Percentiles rank a stretch among this genome's conserved stretches.
Evolutionary conservation across 331 rosid genomes (phyloP).

Genomic region (Stylosanthes scabra): DNA sequence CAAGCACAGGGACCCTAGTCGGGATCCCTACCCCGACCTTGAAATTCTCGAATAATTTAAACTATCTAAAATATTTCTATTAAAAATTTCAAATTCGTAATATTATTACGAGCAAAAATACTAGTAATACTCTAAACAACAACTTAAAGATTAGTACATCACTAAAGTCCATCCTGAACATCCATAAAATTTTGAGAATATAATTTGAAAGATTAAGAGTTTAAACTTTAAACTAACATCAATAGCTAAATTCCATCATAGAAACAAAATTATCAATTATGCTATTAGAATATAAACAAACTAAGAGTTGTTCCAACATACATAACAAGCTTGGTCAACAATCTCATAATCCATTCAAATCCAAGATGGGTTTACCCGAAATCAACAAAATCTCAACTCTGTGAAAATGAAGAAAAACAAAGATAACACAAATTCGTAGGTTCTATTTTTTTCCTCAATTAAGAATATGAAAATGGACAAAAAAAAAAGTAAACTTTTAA

Average conservation of each 20-base stretch:
- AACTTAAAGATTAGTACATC: too few species aligned
- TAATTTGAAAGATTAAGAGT: neutral
- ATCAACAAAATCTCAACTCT: conserved; percentile 28
- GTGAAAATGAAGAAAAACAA: conserved; percentile 11
- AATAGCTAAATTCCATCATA: neutral
- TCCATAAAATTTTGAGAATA: neutral
- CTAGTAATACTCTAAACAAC: too few species aligned
- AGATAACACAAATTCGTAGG: too few species aligned
- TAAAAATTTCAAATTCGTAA: too few species aligned
- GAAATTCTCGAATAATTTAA: too few species aligned
- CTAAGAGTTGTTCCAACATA: neutral
- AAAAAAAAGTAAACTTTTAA: too few species aligned
- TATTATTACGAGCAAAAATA: too few species aligned
- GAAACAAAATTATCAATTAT: neutral
- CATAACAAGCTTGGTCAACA: conserved; percentile 18
- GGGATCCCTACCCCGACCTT: too few species aligned
- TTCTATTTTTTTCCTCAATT: too few species aligned
- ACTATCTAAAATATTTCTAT: too few species aligned
- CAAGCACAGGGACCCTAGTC: too few species aligned
- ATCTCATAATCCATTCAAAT: conserved; percentile 14
- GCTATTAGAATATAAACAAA: conserved; percentile 17
- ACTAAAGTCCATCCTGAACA: neutral
- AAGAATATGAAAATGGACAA: neutral
- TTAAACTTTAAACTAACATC: neutral
- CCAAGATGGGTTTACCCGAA: conserved; percentile 36